Percentiles rank a stretch among this genome's conserved stretches.
Conservation (phyloP, 169 alveolate species). For the Cryptosporidium xiaoi region DNA sequence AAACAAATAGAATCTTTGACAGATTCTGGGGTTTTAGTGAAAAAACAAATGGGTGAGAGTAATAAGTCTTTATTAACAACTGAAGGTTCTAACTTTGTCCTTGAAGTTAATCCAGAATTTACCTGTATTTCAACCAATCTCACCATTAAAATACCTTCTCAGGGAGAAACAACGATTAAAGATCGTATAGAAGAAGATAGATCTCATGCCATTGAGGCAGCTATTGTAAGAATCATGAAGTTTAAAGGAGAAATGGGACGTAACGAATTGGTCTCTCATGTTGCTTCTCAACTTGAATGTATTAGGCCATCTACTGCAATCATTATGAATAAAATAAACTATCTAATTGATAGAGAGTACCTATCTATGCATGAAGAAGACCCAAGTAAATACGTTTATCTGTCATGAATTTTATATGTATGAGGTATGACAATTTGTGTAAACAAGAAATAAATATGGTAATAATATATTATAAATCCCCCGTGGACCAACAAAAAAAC, state of each 20-base stretch:
- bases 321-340: conserved; percentile 15
- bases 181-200: conserved; percentile 85
- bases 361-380: conserved; percentile 36
- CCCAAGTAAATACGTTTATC: conserved; percentile 11
- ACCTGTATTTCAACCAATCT: background rate
- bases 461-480: too few relatives aligned
- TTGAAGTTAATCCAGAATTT: conserved; percentile 14
- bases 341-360: conserved; percentile 54
- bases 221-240: conserved; percentile 92
- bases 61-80: too few relatives aligned
- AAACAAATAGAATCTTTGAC: conserved; percentile 44
- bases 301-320: background rate
- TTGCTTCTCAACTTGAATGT: conserved; percentile 36
- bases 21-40: background rate
- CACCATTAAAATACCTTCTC: conserved; percentile 64
- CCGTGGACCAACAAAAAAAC: too few relatives aligned
- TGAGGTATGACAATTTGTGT: too few relatives aligned
- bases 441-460: too few relatives aligned
- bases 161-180: conserved; percentile 75
- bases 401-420: background rate
- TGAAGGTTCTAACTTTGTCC: background rate
- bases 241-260: conserved; percentile 79
- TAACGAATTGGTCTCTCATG: conserved; percentile 75
- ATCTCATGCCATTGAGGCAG: conserved; percentile 91
- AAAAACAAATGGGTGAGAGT: background rate